Conservation (phyloP, 495 filamentous ascomycete genomes). For the Opeltia flavorubescens region DNA sequence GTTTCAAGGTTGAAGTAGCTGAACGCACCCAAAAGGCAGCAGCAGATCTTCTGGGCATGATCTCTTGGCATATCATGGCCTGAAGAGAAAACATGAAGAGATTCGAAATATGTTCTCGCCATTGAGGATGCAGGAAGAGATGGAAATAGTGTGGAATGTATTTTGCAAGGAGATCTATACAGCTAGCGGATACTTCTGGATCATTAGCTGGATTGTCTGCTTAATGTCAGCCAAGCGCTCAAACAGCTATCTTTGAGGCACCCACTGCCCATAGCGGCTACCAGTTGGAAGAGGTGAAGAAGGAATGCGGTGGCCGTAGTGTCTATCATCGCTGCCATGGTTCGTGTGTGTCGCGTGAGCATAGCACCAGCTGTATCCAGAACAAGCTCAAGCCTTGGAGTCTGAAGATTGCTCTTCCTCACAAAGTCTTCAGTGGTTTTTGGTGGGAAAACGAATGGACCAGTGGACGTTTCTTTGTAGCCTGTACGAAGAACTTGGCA, state of each 20-base stretch:
- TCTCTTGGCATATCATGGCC: conserved; percentile 56
- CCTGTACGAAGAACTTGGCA: conserved; percentile 67
- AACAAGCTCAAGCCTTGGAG: conserved; percentile 56
- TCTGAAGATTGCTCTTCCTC: conserved; percentile 42
- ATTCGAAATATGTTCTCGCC: conserved; percentile 39
- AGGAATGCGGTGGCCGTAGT: conserved; percentile 41
- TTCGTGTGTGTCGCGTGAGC: conserved; percentile 46
- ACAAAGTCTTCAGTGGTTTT: conserved; percentile 59
- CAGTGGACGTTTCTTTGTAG: conserved; percentile 62
- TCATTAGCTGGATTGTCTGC: conserved; percentile 45
- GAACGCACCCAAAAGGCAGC: conserved; percentile 65
- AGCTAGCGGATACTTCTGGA: conserved; percentile 65
- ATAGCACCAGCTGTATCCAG: conserved; percentile 69
- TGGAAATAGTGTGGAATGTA: conserved; percentile 50
- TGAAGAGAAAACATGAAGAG: conserved; percentile 68
- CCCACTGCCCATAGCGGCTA: conserved; percentile 47
- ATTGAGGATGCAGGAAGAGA: conserved; percentile 37
- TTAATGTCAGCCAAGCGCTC: conserved; percentile 7
- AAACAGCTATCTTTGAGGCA: conserved; percentile 2
- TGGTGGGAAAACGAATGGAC: conserved; percentile 64
- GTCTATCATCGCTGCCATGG: conserved; percentile 27
- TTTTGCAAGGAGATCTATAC: conserved; percentile 56
- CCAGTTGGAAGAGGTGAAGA: conserved; percentile 48
- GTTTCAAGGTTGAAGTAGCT: conserved; percentile 14
- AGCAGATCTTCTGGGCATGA: conserved; percentile 66